Evolutionary conservation across 192 early-diverging fungal species (phyloP).

Genomic region (Entomortierella beljakovae): DNA sequence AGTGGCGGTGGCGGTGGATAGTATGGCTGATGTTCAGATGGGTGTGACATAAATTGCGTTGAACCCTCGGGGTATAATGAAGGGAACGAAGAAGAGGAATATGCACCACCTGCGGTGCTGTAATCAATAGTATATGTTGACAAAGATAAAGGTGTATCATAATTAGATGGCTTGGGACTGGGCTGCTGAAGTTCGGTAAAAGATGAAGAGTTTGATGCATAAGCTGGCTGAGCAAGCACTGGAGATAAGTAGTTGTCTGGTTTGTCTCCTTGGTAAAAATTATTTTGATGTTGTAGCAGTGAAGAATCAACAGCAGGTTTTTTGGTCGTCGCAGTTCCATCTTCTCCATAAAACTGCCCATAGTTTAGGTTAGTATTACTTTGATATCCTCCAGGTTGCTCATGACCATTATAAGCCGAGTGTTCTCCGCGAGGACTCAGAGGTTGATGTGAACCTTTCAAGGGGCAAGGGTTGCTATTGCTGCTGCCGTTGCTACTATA

Average conservation of each 20-base stretch:
- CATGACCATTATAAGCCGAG: constrained; percentile 1
- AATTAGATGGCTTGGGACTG: constrained; percentile 4
- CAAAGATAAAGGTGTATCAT: not conserved
- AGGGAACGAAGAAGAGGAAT: constrained; percentile 8
- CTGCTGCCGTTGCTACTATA: constrained; percentile 19
- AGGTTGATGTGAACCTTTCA: constrained; percentile 5
- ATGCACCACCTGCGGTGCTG: not conserved
- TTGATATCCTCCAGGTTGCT: not conserved
- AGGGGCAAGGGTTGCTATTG: not conserved
- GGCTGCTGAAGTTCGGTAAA: constrained; percentile 4
- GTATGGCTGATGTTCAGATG: constrained; percentile 26
- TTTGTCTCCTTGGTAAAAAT: constrained; percentile 15
- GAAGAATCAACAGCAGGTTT: constrained; percentile 3
- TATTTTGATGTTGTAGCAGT: constrained; percentile 8
- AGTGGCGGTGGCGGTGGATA: constrained; percentile 24
- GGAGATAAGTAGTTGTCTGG: not conserved
- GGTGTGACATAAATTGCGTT: not conserved
- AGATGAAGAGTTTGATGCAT: constrained; percentile 1
- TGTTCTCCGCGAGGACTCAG: constrained; percentile 3
- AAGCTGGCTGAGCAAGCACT: not conserved
- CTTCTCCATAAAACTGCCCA: constrained; percentile 7
- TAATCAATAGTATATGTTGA: constrained; percentile 1
- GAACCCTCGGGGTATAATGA: not conserved
- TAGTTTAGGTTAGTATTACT: not conserved
- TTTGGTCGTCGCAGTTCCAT: not conserved